Evolutionary conservation across 192 early-diverging fungal genomes (phyloP), one percentile per base, ranked within the genome.

Genomic region (Podila epigama): DNA sequence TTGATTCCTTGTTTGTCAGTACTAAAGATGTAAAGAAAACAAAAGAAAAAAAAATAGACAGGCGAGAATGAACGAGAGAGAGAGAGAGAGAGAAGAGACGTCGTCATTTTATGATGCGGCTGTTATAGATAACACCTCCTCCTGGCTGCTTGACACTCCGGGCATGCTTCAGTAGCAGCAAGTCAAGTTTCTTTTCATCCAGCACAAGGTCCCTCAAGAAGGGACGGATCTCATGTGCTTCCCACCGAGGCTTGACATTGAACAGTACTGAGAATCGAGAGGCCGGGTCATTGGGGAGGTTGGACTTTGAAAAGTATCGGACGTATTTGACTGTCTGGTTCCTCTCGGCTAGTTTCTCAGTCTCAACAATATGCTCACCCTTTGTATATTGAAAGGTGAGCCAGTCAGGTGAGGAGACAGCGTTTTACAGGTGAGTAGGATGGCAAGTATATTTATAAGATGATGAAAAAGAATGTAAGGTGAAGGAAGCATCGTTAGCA

Each of bases 121-220:
- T 85, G 25, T 71, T 81, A 58, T 85, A 83, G 2, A 85, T 39
- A 8, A 80, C 48, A 4, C 57, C 71, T 16, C 75, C 68, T 9
- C 70, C 68, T 33, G 53, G 70, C 44, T 67, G 62, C 36, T 81
- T 83, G 7, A 80, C 81, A 51, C 65, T 75, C 27, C 84, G n/a
- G 5, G 85, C 81, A 53, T 79, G 82, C 56, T 87, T 87, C 3
- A 87, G 48, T 1, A 87, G 42, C 9, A 87, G 39, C 12, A 72
- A 29, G 36, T 87, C 81, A 7, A 80, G 59, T 56, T 84, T 73
- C 54, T 86, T 86, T 18, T 69, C 56, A 36, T 81, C 83, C 33
- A 73, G 53, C 20, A 82, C 85, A n/a, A 87, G 36, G 37, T 87
- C 83, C 3, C 72, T 48, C 41, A 87, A 50, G 50, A 79, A 87